phyloP scores from a whole-genome alignment of 306 rosid species.

The Senna tora region DNA sequence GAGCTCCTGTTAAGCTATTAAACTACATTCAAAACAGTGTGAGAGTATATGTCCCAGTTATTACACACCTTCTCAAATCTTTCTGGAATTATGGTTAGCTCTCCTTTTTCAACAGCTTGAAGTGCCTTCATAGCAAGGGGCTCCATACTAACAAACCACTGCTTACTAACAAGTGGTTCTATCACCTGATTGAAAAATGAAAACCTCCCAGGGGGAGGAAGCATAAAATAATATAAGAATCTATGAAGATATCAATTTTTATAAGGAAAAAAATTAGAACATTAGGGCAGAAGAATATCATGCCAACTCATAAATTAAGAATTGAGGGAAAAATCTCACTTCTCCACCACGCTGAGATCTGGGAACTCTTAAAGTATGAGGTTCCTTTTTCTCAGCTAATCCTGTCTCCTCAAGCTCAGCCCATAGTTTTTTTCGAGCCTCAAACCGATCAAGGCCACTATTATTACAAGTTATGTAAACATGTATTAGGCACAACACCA shows the following conservation, averaged over 20 bases:
- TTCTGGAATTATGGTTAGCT: slow-evolving; percentile 82
- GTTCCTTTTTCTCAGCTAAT: slow-evolving; percentile 83
- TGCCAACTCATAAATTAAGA: slow-evolving; percentile 30
- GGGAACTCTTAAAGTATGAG: slow-evolving; percentile 88
- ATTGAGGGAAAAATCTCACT: slow-evolving; percentile 55
- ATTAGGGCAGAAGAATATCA: slow-evolving; percentile 16
- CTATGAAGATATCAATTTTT: not conserved
- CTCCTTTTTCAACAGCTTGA: slow-evolving; percentile 80
- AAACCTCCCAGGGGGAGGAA: slow-evolving; percentile 8
- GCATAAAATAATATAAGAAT: not conserved
- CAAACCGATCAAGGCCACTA: slow-evolving; percentile 97
- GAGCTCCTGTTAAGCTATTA: not conserved
- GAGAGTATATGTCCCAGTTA: not conserved
- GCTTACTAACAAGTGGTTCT: slow-evolving; percentile 96
- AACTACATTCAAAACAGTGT: not conserved
- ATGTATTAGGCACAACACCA: slow-evolving; percentile 37
- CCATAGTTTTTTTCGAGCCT: slow-evolving; percentile 92
- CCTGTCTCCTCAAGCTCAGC: slow-evolving; percentile 91
- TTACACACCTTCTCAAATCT: slow-evolving; percentile 86
- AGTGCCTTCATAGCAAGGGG: slow-evolving; percentile 92
- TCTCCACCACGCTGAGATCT: slow-evolving; percentile 99
- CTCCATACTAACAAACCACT: slow-evolving; percentile 98
- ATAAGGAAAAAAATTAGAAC: not conserved
- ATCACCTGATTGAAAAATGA: slow-evolving; percentile 64
- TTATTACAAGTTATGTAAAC: slow-evolving; percentile 35